phyloP scores from a whole-genome alignment of 164 flowering plant species.

The Houttuynia cordata region DNA sequence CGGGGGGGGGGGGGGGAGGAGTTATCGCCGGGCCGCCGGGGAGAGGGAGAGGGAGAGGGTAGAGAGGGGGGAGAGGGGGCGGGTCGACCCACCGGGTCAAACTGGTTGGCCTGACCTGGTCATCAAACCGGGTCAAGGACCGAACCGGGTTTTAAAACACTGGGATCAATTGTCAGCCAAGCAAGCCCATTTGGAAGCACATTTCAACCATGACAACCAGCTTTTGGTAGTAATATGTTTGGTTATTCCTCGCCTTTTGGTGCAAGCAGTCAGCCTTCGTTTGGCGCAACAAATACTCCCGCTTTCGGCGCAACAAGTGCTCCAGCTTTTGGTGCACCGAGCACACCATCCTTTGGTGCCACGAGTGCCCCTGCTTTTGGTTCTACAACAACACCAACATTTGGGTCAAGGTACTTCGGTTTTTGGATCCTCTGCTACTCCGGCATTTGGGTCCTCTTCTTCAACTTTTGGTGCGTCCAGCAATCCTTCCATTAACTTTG shows the following conservation, averaged over 20 bases:
- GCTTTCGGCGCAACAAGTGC: constrained; percentile 53
- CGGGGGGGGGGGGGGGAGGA: no score
- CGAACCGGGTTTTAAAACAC: no score
- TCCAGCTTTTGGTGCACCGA: constrained; percentile 48
- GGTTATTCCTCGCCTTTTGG: constrained; percentile 70
- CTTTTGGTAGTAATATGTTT: constrained; percentile 65
- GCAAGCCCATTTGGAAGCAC: constrained; percentile 85
- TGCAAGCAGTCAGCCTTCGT: constrained; percentile 52
- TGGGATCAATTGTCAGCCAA: constrained; percentile 51
- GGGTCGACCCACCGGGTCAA: no score
- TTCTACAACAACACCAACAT: constrained; percentile 41
- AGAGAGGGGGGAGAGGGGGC: no score
- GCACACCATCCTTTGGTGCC: constrained; percentile 47
- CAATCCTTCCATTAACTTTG: constrained; percentile 41
- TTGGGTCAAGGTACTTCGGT: constrained; percentile 36
- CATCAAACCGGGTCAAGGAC: no score
- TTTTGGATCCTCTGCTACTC: no score
- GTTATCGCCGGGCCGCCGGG: no score
- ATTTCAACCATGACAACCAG: constrained; percentile 70
- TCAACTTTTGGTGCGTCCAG: constrained; percentile 36
- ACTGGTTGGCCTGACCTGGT: no score
- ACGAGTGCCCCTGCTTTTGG: constrained; percentile 47
- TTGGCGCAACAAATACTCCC: constrained; percentile 44
- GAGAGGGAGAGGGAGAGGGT: no score
- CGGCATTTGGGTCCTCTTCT: constrained; percentile 48